phyloP scores from a whole-genome alignment of 768 basidiomycete species.

The Tephrocybe sp. region DNA sequence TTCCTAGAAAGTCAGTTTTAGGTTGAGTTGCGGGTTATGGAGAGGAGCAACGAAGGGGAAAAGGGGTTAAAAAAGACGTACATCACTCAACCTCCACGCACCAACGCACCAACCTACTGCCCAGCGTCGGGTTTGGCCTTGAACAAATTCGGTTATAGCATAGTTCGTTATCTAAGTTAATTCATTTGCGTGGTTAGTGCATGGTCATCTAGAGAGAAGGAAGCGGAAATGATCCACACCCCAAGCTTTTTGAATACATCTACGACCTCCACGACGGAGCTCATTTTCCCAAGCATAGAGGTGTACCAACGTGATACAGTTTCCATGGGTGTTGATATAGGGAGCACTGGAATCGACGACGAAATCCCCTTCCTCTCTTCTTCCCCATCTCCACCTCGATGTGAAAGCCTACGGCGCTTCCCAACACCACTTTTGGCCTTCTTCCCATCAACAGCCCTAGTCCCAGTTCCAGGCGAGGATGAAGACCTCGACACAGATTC shows the following conservation, averaged over 20 bases:
- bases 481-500: conserved; percentile 53
- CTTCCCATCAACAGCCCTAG: neutral
- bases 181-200: neutral
- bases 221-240: conserved; percentile 24
- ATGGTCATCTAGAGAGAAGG: neutral
- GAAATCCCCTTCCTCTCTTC: neutral
- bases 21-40: too few relatives aligned
- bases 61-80: conserved; percentile 37
- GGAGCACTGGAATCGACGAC: neutral
- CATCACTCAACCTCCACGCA: conserved; percentile 71
- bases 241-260: conserved; percentile 42
- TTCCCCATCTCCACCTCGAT: neutral
- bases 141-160: conserved; percentile 78
- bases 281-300: conserved; percentile 86
- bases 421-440: neutral
- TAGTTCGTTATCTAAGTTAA: conserved; percentile 77
- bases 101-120: conserved; percentile 85
- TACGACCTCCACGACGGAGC: conserved; percentile 67
- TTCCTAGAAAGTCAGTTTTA: conserved; percentile 21
- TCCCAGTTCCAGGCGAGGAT: neutral
- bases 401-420: too few relatives aligned
- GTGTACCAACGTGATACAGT: conserved; percentile 76
- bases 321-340: neutral
- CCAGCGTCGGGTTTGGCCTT: conserved; percentile 92
- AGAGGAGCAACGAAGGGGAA: too few relatives aligned